These are phyloP conservation scores for Leishmania gerbilli DNA, from an alignment of 208 protist species.

Conservation along the genomic window DNA sequence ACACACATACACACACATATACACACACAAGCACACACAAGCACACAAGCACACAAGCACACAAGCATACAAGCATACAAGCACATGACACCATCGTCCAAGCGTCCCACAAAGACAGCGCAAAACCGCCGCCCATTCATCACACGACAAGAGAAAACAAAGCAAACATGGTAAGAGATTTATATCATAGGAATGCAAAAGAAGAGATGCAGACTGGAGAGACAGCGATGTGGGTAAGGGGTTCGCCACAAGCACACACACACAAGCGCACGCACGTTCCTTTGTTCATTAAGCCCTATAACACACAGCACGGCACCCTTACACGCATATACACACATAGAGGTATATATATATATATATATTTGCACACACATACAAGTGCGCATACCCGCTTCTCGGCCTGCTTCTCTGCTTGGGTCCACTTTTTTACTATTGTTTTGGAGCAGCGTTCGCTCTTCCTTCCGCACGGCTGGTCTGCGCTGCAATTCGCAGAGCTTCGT, in stretches of 20 bases:
- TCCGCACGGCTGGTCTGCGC: conserved; percentile 1
- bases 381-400: neutral
- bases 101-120: neutral
- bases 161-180: neutral
- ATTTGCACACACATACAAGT: neutral
- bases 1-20: neutral
- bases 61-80: neutral
- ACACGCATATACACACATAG: neutral
- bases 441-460: neutral
- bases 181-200: neutral
- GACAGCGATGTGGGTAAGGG: neutral
- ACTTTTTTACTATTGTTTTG: neutral
- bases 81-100: neutral
- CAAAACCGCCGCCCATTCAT: neutral
- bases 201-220: neutral
- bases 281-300: neutral
- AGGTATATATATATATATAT: neutral
- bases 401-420: neutral
- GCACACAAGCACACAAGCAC: neutral
- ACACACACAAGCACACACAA: neutral
- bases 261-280: neutral
- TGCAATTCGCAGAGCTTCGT: conserved; percentile 27
- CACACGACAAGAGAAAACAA: neutral
- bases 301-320: neutral
- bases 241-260: neutral